phyloP scores from a whole-genome alignment of 106 monocot species.

The Agapanthus africanus region DNA sequence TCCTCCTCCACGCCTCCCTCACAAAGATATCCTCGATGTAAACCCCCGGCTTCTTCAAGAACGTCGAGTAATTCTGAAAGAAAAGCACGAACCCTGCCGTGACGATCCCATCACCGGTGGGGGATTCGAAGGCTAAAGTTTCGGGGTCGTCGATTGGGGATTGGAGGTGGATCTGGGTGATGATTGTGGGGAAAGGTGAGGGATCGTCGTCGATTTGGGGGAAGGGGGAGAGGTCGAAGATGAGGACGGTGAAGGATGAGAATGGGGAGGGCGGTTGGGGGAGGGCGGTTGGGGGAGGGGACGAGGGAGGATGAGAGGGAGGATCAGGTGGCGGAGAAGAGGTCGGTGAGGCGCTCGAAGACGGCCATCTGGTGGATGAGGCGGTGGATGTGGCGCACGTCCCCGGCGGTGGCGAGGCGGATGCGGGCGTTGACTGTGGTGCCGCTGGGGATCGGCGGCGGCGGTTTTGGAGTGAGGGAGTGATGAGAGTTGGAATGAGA shows the following conservation, averaged over 20 bases:
- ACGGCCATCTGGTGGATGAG: conserved; percentile 85
- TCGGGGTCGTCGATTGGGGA: conserved; percentile 45
- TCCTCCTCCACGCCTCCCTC: conserved; percentile 68
- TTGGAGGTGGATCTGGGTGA: conserved; percentile 14
- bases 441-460: conserved; percentile 11
- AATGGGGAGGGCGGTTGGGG: conserved; percentile 82
- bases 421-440: conserved; percentile 33
- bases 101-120: conserved; percentile 14
- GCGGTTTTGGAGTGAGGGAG: conserved; percentile 3
- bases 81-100: conserved; percentile 76
- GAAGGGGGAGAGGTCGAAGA: conserved; percentile 46
- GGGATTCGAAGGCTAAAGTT: conserved; percentile 26
- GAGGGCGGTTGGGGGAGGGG: conserved; percentile 46
- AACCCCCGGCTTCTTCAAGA: conserved; percentile 61
- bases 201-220: too few relatives aligned
- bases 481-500: too few relatives aligned
- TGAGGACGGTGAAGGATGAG: too few relatives aligned
- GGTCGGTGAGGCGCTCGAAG: conserved; percentile 70
- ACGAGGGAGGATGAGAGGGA: conserved; percentile 75
- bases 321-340: conserved; percentile 78
- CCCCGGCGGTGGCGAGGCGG: conserved; percentile 56
- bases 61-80: conserved; percentile 88
- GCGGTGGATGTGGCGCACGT: conserved; percentile 71
- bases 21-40: conserved; percentile 86
- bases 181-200: too few relatives aligned